Percentiles rank a stretch among this genome's conserved stretches.
Conservation (phyloP, 257 asterid genomes). For the Agastache rugosa region DNA sequence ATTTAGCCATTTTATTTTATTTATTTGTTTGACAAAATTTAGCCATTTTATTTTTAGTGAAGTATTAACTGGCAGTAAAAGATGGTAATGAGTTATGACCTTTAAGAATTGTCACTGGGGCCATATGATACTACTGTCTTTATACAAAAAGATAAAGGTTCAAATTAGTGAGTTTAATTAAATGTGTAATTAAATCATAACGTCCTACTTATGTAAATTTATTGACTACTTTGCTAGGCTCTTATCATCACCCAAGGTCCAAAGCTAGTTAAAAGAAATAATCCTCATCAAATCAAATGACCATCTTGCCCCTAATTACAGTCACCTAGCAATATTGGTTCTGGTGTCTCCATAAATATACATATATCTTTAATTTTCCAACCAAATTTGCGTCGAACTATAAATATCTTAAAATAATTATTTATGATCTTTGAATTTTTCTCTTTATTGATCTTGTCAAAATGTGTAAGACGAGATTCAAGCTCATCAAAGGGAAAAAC, state of each 20-base stretch:
- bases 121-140: slow-evolving; percentile 1
- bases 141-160: neutral
- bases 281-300: neutral
- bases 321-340: neutral
- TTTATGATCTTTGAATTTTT: neutral
- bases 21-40: too few species aligned
- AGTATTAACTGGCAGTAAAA: neutral
- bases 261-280: too few species aligned
- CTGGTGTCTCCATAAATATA: neutral
- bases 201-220: slow-evolving; percentile 1
- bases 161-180: neutral
- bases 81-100: slow-evolving; percentile 27
- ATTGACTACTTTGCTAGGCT: neutral
- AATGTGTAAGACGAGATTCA: too few species aligned
- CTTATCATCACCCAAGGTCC: neutral
- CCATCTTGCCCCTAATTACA: slow-evolving; percentile 11
- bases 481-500: too few species aligned
- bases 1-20: neutral
- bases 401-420: too few species aligned
- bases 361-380: too few species aligned
- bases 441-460: too few species aligned
- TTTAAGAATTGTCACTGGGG: neutral
- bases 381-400: too few species aligned
- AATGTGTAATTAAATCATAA: slow-evolving; percentile 14
- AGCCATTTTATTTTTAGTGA: neutral